Base-by-base conservation (phyloP, 176 grass and related monocot species). In the Oryza meridionalis region DNA sequence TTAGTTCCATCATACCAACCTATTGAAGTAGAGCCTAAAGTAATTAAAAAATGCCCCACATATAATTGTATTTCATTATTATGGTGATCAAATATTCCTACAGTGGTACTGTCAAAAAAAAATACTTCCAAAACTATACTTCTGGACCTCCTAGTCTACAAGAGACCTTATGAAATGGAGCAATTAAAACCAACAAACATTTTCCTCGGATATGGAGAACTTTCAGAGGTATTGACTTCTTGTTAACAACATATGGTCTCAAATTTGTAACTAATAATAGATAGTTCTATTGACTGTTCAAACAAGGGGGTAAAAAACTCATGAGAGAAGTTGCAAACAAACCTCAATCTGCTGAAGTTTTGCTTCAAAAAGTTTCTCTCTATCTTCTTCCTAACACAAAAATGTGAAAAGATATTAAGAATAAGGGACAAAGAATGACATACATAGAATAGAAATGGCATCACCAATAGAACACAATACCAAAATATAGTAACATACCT, bases 281-380 rank as follows among this genome's bases (percentile, higher is more conserved):
- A 82, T 74, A 10, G 65, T 51, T 72, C 7, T 47, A 32, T 72
- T 45, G 43, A 67, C 55, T 37, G 45, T 44, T 6, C 11, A 61
- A 63, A 85, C 12, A 84, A 69, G 67, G 65, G 17, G 67, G 27
- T 31, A 73, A 51, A 40, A 40, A 8, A 86, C 79, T 3, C 32
- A 87, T 55, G 7, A 70, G 8, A 75, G 35, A 84, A 70, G 31
- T 63, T 84, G 31, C 67, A 81, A 89, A 65, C 70, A 91, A 84
- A 98, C 96, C 96, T 98, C 96, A 75, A 98, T 98, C 81, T 98
- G 93, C 72, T 95, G 96, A 79, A 98, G 91, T 79, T 95, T 98
- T 46, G 91, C 85, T 92, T 98, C 86, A 75, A 98, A 98, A 93
- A 98, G 89, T 76, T 98, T 98, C 73, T 98, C 91, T 92, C 65